Evolutionary conservation across 192 early-diverging fungal species (phyloP).

Genomic region (Obelidium mucronatum): DNA sequence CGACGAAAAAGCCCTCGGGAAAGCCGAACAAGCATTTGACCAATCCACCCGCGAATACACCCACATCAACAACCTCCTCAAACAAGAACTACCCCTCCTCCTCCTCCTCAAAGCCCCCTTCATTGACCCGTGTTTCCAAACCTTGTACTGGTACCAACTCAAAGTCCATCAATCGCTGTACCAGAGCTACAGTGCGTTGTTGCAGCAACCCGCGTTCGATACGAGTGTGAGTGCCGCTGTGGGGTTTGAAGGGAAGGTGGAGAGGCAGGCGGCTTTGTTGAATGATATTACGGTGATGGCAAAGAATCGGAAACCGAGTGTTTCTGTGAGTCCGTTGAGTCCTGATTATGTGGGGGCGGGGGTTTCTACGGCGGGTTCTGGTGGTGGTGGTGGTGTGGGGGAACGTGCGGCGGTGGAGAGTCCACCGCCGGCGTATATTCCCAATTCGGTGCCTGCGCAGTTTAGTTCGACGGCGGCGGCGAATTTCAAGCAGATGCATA

Average conservation of each 20-base stretch:
- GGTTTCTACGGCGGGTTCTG: neutral
- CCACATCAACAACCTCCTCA: slow-evolving; percentile 81
- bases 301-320: slow-evolving; percentile 12
- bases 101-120: slow-evolving; percentile 76
- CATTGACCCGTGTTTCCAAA: slow-evolving; percentile 87
- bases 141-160: slow-evolving; percentile 85
- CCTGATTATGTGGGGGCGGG: slow-evolving; percentile 18
- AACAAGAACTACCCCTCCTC: slow-evolving; percentile 80
- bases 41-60: slow-evolving; percentile 86
- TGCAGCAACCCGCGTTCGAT: slow-evolving; percentile 23
- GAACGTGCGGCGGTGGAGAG: too few species aligned
- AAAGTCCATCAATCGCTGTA: slow-evolving; percentile 74
- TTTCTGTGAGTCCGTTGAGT: slow-evolving; percentile 16
- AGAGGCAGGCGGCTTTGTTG: slow-evolving; percentile 20
- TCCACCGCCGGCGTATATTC: neutral
- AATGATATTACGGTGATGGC: slow-evolving; percentile 30
- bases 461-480: too few species aligned
- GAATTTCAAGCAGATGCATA: neutral
- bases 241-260: slow-evolving; percentile 26
- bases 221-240: slow-evolving; percentile 18
- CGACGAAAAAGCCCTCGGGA: slow-evolving; percentile 57
- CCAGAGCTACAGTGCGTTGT: neutral
- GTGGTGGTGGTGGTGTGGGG: neutral
- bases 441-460: neutral
- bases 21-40: slow-evolving; percentile 75